Base-by-base conservation (phyloP, 768 basidiomycete genomes). In the Inosperma sp. region DNA sequence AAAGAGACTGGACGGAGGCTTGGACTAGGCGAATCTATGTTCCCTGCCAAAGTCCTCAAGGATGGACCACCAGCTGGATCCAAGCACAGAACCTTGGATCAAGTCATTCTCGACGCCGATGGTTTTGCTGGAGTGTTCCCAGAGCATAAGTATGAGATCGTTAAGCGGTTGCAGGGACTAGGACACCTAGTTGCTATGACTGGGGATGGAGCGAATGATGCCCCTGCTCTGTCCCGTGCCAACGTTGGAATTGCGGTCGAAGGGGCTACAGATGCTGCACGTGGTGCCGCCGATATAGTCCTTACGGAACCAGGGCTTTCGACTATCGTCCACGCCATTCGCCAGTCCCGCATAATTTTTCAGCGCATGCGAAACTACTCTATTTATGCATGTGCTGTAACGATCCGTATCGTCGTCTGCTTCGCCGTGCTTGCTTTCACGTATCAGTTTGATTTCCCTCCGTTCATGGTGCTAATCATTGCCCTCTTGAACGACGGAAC, bases 321-420 rank as follows among this genome's bases (percentile, higher is more conserved):
- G 54, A 97, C 94, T 64, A 97, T 98, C 66, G 93, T 98, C 57
- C 93, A 97, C 69, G 94, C 94, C 66, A 98, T 98, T 69, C 90
- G 92, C 60, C 92, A 93, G 53, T 96, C 95, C 27, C 93, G 95
- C 76, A 74, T 96, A 74, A 98, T 98, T 73, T 98, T 98, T 88
- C 95, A 98, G 65, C 89, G 95, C 72, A 97, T 98, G 95, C 77
- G 95, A 61, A 98, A 98, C 80, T 97, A 98, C 73, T 88, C 95
- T 45, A 94, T 98, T 75, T 93, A 93, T 68, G 88, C 90, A n/a
- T 93, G 91, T 65, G 82, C 90, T 36, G 91, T 94, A 59, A 97
- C 94, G 54, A 96, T 96, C 71, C 94, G 94, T 86, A 95, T 97
- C 68, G 93, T 97, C 58, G 88, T 96, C 58, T 95, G 90, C 72